A percentile compares a stretch with the other conserved stretches of the same genome.
Conservation (phyloP, 2,329 filamentous ascomycete species). For the Ramularia collo-cygni region DNA sequence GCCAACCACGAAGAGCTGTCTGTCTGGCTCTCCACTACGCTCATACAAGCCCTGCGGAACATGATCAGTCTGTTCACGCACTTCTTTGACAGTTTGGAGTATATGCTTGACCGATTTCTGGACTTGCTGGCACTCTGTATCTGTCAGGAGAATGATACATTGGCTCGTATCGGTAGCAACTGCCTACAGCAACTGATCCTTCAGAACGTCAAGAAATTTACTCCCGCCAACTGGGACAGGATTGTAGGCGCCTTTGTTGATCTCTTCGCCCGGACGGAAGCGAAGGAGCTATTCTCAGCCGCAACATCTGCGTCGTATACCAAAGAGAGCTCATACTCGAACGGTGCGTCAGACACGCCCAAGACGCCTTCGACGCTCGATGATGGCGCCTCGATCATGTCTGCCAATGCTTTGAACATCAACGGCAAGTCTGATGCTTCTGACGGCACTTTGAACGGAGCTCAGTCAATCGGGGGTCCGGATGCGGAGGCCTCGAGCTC, state of each 20-base stretch:
- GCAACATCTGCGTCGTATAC: conserved; percentile 40
- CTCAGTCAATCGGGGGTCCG: conserved; percentile 13
- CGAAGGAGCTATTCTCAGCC: conserved; percentile 92
- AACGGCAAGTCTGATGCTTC: conserved; percentile 29
- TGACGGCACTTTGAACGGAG: conserved; percentile 14
- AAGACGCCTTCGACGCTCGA: conserved; percentile 11
- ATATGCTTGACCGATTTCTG: conserved; percentile 96
- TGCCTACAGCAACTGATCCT: conserved; percentile 94
- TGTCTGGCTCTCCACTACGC: conserved; percentile 97
- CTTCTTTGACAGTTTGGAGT: conserved; percentile 92
- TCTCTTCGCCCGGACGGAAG: conserved; percentile 88
- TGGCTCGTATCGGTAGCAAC: conserved; percentile 95
- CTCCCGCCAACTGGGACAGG: conserved; percentile 79
- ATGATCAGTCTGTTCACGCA: conserved; percentile 99
- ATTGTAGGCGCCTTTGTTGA: conserved; percentile 95
- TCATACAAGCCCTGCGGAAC: conserved; percentile 96
- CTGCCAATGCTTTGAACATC: conserved; percentile 38
- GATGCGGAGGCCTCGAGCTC: conserved; percentile 9
- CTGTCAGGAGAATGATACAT: conserved; percentile 97
- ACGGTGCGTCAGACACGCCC: conserved; percentile 15
- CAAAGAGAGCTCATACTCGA: conserved; percentile 19
- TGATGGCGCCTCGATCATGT: conserved; percentile 15
- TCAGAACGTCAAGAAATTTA: conserved; percentile 92
- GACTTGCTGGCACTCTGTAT: conserved; percentile 93
- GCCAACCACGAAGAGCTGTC: conserved; percentile 94